These are phyloP conservation scores for Aspergillus wentii DNA, from an alignment of 495 filamentous ascomycete genomes.

Conservation along the genomic window DNA sequence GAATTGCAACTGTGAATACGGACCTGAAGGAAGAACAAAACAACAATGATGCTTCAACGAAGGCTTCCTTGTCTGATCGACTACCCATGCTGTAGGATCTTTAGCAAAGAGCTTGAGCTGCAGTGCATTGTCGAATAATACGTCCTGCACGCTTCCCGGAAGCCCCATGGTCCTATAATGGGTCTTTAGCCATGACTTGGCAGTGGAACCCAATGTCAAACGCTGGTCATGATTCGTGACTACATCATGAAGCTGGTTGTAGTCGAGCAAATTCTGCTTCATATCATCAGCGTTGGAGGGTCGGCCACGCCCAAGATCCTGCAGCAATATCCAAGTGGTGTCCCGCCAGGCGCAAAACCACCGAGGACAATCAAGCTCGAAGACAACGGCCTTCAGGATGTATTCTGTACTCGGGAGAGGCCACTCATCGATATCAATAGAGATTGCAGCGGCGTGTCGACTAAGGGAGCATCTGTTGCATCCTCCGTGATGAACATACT, in stretches of 20 bases:
- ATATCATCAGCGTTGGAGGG: too few species aligned
- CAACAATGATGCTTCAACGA: conserved; percentile 11
- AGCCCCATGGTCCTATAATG: too few species aligned
- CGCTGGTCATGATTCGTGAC: too few species aligned
- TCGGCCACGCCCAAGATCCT: too few species aligned
- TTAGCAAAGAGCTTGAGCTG: conserved; percentile 3
- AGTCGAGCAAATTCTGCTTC: too few species aligned
- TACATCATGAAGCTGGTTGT: too few species aligned
- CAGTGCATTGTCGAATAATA: too few species aligned
- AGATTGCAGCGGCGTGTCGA: too few species aligned
- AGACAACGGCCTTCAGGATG: conserved; percentile 44
- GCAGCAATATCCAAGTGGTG: conserved; percentile 36
- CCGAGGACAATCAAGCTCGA: conserved; percentile 50
- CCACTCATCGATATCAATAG: conserved; percentile 56
- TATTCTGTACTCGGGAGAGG: conserved; percentile 42
- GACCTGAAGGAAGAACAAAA: conserved; percentile 3
- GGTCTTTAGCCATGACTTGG: too few species aligned
- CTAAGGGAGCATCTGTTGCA: too few species aligned
- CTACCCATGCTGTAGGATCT: conserved; percentile 8
- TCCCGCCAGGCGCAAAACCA: conserved; percentile 51
- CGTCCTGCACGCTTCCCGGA: too few species aligned
- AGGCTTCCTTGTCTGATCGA: conserved; percentile 4
- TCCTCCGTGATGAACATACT: conserved; percentile 15
- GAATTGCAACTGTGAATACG: conserved; percentile 11
- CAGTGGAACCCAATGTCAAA: too few species aligned